Conservation (phyloP, 2,329 filamentous ascomycete species). For the Cladophialophora psammophila region DNA sequence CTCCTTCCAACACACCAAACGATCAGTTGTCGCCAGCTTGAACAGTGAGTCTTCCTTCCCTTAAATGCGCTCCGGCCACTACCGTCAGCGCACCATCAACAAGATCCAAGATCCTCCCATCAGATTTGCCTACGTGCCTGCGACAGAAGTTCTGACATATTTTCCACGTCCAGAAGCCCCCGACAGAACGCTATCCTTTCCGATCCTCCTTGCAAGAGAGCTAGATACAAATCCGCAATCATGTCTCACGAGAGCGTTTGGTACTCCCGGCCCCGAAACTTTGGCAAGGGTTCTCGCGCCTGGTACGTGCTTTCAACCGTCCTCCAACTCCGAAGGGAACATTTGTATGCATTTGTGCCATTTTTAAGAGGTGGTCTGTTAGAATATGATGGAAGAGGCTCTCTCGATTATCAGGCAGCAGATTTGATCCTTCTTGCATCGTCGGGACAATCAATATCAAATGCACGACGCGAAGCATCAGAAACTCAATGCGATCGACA, state of each 20-base stretch:
- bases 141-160: slow-evolving; percentile 14
- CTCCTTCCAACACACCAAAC: slow-evolving; percentile 11
- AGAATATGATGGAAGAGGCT: not conserved
- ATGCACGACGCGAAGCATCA: not conserved
- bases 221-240: slow-evolving; percentile 54
- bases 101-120: not conserved
- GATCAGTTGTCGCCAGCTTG: slow-evolving; percentile 4
- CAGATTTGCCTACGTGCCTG: not conserved
- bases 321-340: not conserved
- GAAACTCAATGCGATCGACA: not conserved
- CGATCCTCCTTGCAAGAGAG: not conserved
- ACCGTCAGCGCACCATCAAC: not conserved
- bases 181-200: not conserved
- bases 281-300: slow-evolving; percentile 42
- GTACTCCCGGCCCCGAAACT: slow-evolving; percentile 93
- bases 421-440: not conserved
- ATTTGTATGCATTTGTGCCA: not conserved
- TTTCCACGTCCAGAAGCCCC: slow-evolving; percentile 1
- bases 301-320: slow-evolving; percentile 39
- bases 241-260: slow-evolving; percentile 97
- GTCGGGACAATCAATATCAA: not conserved
- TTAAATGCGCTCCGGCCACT: not conserved
- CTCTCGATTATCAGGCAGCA: not conserved
- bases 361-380: not conserved
- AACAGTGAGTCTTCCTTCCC: not conserved